Percentiles rank a stretch among this genome's conserved stretches.
phyloP scores from a whole-genome alignment of 1,284 basidiomycete genomes.

The Golubevia pallescens region DNA sequence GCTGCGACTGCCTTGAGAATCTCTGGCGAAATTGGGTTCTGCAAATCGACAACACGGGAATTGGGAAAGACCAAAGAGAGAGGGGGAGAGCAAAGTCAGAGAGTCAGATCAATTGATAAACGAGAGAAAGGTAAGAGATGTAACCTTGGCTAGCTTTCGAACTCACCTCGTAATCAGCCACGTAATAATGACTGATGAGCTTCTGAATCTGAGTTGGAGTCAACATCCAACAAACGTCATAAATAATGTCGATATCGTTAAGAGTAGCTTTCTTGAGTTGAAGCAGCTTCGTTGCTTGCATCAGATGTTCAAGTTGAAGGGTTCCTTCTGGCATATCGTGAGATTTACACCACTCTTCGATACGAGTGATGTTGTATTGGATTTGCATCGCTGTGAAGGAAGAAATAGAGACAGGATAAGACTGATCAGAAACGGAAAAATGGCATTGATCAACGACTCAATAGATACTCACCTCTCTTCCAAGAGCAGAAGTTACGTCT shows the following conservation, averaged over 20 bases:
- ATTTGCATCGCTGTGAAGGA: slow-evolving; percentile 47
- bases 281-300: slow-evolving; percentile 9
- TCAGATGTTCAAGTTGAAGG: slow-evolving; percentile 9
- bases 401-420: background rate
- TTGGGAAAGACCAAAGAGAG: background rate
- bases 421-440: background rate
- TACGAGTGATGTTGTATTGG: slow-evolving; percentile 55
- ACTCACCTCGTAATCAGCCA: slow-evolving; percentile 9
- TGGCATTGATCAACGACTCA: background rate
- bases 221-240: slow-evolving; percentile 9
- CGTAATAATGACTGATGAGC: slow-evolving; percentile 5
- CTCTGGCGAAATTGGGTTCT: slow-evolving; percentile 63
- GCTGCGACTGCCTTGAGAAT: slow-evolving; percentile 63
- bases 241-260: slow-evolving; percentile 8
- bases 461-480: slow-evolving; percentile 35
- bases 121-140: no score
- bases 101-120: background rate
- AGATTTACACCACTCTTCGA: slow-evolving; percentile 10
- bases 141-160: no score
- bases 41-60: background rate
- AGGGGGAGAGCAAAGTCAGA: background rate
- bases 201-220: slow-evolving; percentile 9
- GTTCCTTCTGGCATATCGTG: slow-evolving; percentile 9
- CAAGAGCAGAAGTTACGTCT: slow-evolving; percentile 63
- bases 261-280: slow-evolving; percentile 9